Evolutionary conservation across 75 land plant genomes (phyloP).

Genomic region (Sequoiadendron giganteum): DNA sequence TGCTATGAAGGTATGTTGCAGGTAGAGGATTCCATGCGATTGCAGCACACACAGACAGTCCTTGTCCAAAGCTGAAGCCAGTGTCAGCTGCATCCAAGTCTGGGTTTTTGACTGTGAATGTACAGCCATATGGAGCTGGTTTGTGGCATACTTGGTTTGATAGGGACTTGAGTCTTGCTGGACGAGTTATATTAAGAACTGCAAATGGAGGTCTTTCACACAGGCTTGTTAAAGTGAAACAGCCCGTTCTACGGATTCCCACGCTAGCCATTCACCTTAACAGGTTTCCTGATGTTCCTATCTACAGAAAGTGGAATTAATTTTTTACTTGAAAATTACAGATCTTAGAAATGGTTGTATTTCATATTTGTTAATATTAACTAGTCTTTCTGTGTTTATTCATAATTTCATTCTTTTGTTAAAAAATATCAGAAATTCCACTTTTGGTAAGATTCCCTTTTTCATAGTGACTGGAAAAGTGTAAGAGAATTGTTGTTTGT

Average conservation of each 20-base stretch:
- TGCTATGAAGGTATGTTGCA: slow-evolving; percentile 58
- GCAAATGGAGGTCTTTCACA: slow-evolving; percentile 65
- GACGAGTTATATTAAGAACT: slow-evolving; percentile 71
- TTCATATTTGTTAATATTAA: background rate
- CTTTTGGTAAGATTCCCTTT: background rate
- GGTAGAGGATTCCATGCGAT: slow-evolving; percentile 91
- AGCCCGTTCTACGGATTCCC: slow-evolving; percentile 84
- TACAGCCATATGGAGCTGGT: slow-evolving; percentile 96
- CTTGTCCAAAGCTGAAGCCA: slow-evolving; percentile 97
- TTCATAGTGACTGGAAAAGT: background rate
- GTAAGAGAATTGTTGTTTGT: background rate
- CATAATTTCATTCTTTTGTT: background rate
- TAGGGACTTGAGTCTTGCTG: slow-evolving; percentile 91
- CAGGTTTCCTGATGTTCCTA: slow-evolving; percentile 37
- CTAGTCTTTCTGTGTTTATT: background rate
- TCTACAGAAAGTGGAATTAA: background rate
- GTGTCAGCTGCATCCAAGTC: slow-evolving; percentile 68
- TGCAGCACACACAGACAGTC: slow-evolving; percentile 99
- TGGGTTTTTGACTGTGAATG: slow-evolving; percentile 77
- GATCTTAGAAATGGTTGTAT: background rate
- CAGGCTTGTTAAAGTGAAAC: slow-evolving; percentile 86
- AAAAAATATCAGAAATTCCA: background rate
- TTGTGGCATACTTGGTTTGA: slow-evolving; percentile 99
- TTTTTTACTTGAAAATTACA: background rate
- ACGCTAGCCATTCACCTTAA: slow-evolving; percentile 97